Conservation (phyloP, 176 grass and related monocot genomes). For the Phoenix dactylifera region DNA sequence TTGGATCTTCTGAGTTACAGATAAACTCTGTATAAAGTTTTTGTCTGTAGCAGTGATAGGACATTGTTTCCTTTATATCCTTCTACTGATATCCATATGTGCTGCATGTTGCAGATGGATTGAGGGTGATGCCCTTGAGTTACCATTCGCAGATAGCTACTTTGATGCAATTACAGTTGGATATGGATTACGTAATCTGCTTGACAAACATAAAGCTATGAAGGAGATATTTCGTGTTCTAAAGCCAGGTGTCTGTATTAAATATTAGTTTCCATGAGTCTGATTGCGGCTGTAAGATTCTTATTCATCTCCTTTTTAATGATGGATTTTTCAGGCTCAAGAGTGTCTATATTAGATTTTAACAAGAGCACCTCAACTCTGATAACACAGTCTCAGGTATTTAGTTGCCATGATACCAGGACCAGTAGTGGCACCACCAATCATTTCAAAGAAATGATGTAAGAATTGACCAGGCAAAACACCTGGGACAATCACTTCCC, state of each 20-base stretch:
- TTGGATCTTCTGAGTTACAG: too few species aligned
- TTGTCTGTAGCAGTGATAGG: too few species aligned
- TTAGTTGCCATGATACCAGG: not conserved
- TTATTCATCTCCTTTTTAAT: constrained; percentile 8
- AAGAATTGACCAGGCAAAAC: too few species aligned
- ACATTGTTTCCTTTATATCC: too few species aligned
- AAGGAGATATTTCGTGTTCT: constrained; percentile 65
- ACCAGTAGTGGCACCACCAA: too few species aligned
- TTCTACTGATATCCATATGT: not conserved
- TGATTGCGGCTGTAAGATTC: not conserved
- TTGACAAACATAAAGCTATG: constrained; percentile 63
- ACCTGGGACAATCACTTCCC: too few species aligned
- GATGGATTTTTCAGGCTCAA: constrained; percentile 50
- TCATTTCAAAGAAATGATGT: too few species aligned
- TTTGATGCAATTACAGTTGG: constrained; percentile 76
- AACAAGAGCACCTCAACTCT: constrained; percentile 84
- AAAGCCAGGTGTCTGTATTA: constrained; percentile 46
- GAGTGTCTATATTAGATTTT: constrained; percentile 80
- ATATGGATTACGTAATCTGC: constrained; percentile 68
- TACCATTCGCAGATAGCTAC: constrained; percentile 52
- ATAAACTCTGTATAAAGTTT: too few species aligned
- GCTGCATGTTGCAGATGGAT: constrained; percentile 52
- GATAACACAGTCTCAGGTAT: constrained; percentile 56
- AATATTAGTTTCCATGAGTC: not conserved
- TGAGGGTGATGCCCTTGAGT: constrained; percentile 76